Evolutionary conservation across 768 basidiomycete genomes (phyloP).

Genomic region (Daedaleopsis nitida): DNA sequence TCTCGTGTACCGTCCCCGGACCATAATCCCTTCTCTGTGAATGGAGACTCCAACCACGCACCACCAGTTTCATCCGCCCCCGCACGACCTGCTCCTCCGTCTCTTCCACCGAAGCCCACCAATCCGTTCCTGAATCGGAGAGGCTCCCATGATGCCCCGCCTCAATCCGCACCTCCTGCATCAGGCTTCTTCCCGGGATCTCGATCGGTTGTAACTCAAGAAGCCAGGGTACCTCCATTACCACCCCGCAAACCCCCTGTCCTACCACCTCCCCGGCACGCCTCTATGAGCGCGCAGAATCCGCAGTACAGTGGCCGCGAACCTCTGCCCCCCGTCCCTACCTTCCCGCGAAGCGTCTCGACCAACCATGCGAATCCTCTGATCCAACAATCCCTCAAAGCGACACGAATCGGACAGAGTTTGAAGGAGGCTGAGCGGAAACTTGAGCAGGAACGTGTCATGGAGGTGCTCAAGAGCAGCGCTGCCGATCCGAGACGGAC

Average conservation of each 20-base stretch:
- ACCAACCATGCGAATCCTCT: slow-evolving; percentile 48
- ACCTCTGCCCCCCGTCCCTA: slow-evolving; percentile 7
- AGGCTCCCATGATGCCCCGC: slow-evolving; percentile 24
- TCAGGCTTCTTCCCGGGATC: slow-evolving; percentile 11
- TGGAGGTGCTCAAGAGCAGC: slow-evolving; percentile 72
- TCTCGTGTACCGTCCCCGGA: background rate
- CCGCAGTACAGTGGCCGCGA: slow-evolving; percentile 2
- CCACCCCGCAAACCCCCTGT: slow-evolving; percentile 53
- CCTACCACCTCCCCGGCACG: slow-evolving; percentile 43
- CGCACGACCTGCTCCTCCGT: slow-evolving; percentile 13
- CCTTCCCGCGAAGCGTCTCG: slow-evolving; percentile 21
- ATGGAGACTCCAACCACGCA: slow-evolving; percentile 1
- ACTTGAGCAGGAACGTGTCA: slow-evolving; percentile 67
- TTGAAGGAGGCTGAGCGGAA: slow-evolving; percentile 70
- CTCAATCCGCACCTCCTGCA: slow-evolving; percentile 17
- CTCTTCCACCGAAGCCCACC: slow-evolving; percentile 31
- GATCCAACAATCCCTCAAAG: slow-evolving; percentile 70
- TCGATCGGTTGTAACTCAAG: slow-evolving; percentile 9
- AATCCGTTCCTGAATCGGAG: slow-evolving; percentile 43
- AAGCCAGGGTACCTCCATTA: slow-evolving; percentile 42
- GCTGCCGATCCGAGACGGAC: slow-evolving; percentile 19
- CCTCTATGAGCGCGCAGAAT: slow-evolving; percentile 22
- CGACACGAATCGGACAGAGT: slow-evolving; percentile 69
- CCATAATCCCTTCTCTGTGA: background rate
- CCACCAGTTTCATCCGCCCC: slow-evolving; percentile 10